A percentile compares a stretch with the other conserved stretches of the same genome.
These are phyloP conservation scores for Debaryomyces castellii DNA, from an alignment of 805 yeast genomes.

Conservation along the genomic window DNA sequence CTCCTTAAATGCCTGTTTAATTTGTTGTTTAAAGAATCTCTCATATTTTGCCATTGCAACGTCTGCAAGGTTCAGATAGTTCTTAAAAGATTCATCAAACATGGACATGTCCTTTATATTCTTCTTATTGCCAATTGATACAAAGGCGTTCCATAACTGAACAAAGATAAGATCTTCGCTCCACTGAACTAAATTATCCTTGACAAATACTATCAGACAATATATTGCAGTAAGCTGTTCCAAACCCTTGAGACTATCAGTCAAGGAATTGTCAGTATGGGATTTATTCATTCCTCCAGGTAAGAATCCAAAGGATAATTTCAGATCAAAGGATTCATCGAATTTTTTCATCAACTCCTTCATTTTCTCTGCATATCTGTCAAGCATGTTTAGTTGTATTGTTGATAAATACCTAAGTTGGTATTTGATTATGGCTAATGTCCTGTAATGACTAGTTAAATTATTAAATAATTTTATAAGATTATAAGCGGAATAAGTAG, in stretches of 20 bases:
- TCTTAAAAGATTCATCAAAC: conserved; percentile 25
- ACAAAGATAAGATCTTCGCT: conserved; percentile 37
- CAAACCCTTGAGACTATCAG: conserved; percentile 25
- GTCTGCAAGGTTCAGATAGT: conserved; percentile 20
- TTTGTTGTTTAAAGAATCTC: conserved; percentile 33
- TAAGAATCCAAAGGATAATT: conserved; percentile 30
- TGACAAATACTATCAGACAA: conserved; percentile 33
- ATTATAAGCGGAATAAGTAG: conserved; percentile 63
- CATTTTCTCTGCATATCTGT: conserved; percentile 47
- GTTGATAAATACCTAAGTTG: conserved; percentile 56
- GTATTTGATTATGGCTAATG: conserved; percentile 49
- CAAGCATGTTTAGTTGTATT: conserved; percentile 58
- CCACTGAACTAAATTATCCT: conserved; percentile 34
- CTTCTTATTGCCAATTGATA: conserved; percentile 13
- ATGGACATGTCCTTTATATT: conserved; percentile 22
- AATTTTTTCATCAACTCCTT: conserved; percentile 42
- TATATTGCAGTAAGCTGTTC: conserved; percentile 30
- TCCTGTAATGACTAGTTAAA: conserved; percentile 53
- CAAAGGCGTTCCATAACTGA: conserved; percentile 39
- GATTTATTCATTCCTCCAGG: conserved; percentile 36
- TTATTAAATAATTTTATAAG: conserved; percentile 57
- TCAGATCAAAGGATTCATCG: conserved; percentile 35
- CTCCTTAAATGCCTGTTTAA: conserved; percentile 28
- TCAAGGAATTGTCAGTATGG: conserved; percentile 12
- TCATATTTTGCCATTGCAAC: conserved; percentile 22